A percentile compares a stretch with the other conserved stretches of the same genome.
These are phyloP conservation scores for Haplosporangium sp. DNA, from an alignment of 371 early-diverging fungal genomes.

Conservation along the genomic window DNA sequence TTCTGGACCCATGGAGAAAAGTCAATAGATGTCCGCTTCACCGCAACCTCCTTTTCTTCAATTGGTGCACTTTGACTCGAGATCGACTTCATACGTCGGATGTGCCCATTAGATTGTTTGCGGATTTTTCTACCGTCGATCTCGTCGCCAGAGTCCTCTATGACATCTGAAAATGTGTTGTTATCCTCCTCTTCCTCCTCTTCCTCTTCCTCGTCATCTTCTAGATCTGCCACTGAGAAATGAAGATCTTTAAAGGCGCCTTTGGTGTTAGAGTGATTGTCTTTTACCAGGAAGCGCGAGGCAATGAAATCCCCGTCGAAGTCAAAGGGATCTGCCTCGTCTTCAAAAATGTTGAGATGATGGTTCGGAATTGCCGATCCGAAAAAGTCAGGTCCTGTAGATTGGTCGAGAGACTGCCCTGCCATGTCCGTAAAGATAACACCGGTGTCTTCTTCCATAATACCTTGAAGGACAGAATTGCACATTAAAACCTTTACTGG, in stretches of 20 bases:
- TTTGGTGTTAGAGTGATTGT: slow-evolving; percentile 22
- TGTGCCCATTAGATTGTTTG: slow-evolving; percentile 41
- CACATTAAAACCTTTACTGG: slow-evolving; percentile 68
- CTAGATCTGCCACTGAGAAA: slow-evolving; percentile 46
- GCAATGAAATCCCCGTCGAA: slow-evolving; percentile 51
- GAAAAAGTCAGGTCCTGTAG: slow-evolving; percentile 20
- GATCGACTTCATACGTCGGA: slow-evolving; percentile 41
- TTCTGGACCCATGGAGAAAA: slow-evolving; percentile 59
- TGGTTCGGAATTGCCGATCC: slow-evolving; percentile 18
- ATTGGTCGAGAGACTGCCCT: slow-evolving; percentile 12
- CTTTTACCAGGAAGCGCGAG: slow-evolving; percentile 47
- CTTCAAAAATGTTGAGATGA: slow-evolving; percentile 29
- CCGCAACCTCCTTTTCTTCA: slow-evolving; percentile 18
- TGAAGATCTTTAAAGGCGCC: slow-evolving; percentile 43
- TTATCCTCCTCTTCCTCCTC: slow-evolving; percentile 53
- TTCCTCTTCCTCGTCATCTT: slow-evolving; percentile 45
- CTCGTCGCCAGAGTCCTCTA: slow-evolving; percentile 55
- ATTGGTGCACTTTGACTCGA: slow-evolving; percentile 11
- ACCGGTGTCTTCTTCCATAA: slow-evolving; percentile 58
- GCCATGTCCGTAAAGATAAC: slow-evolving; percentile 59
- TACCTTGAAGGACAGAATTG: slow-evolving; percentile 78
- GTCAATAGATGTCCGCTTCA: slow-evolving; percentile 43
- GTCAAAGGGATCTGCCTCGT: slow-evolving; percentile 35
- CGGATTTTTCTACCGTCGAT: slow-evolving; percentile 51
- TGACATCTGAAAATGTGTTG: slow-evolving; percentile 43